Conservation (phyloP, 2,329 filamentous ascomycete genomes). For the Venturia oleaginea region DNA sequence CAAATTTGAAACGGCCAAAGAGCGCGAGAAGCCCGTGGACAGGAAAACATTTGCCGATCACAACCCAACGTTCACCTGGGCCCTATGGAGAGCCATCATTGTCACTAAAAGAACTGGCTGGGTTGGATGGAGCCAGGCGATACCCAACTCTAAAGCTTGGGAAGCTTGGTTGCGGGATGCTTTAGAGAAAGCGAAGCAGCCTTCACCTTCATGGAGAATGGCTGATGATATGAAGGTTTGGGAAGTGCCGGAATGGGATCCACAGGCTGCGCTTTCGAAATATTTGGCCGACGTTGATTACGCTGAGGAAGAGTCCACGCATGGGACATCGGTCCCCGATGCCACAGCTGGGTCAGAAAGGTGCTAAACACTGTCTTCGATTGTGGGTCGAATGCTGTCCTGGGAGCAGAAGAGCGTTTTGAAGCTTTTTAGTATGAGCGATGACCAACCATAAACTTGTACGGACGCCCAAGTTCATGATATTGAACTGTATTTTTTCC, state of each 20-base stretch:
- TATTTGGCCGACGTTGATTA: neutral
- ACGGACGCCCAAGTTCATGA: too few relatives aligned
- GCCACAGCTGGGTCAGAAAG: neutral
- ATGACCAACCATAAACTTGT: too few relatives aligned
- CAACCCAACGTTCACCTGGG: conserved; percentile 35
- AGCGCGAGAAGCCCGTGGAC: neutral
- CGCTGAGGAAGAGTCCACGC: neutral
- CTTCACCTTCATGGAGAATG: too few relatives aligned
- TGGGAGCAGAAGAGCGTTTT: too few relatives aligned
- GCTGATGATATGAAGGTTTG: too few relatives aligned
- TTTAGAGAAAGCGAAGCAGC: too few relatives aligned
- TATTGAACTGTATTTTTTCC: too few relatives aligned
- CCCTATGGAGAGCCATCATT: conserved; percentile 40
- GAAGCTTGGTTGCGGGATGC: conserved; percentile 32
- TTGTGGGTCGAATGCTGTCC: too few relatives aligned
- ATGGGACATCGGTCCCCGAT: neutral
- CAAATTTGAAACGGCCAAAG: too few relatives aligned
- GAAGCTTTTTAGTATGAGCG: too few relatives aligned
- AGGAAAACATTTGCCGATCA: conserved; percentile 7
- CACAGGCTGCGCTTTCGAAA: neutral
- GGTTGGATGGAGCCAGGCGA: conserved; percentile 32
- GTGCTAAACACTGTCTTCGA: neutral
- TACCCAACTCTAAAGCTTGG: conserved; percentile 34
- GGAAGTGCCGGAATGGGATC: neutral
- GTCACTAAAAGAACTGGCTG: conserved; percentile 36